Evolutionary conservation across 192 early-diverging fungal genomes (phyloP), one percentile per base, ranked within the genome.

Genomic region (Piromyces sp.): DNA sequence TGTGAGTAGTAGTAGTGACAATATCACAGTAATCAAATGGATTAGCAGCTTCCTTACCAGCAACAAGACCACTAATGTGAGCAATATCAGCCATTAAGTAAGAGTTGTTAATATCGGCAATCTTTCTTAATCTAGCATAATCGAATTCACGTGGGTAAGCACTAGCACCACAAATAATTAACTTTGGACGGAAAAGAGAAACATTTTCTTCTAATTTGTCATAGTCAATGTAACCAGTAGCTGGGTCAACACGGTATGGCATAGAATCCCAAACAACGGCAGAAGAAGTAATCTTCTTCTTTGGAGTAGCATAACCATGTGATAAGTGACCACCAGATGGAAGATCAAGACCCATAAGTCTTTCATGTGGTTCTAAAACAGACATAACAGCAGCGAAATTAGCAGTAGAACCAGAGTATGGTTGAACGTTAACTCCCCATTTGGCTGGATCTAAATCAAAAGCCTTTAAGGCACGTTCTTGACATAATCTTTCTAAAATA

Each of bases 391-490:
- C 96, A 30, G 96, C 93, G 88, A 99, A 99, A 91, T 99, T 99
- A 87, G 98, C 98, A 78, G 98, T 98, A 58, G 92, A 93, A 87
- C 88, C 98, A 84, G 98, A 99, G 92, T 99, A 99, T 80, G 98
- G 95, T 90, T 99, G 98, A 79, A 99, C 98, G 84, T 99, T 99
- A 85, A 98, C 98, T 82, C 98, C 98, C 98, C 98, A 99, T 85
- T 97, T 91, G 33, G 86, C 88, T 33, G 95, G 83, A 84, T 93
- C 92, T 79, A 99, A 91, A 85, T 91, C 88, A 88, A 98, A 99
- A 31, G 97, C 98, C 80, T 88, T 91, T 30, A 99, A 90, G 31
- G 98, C 98, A 85, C 98, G 95, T 88, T 94, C 88, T 82, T 95
- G 95, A 91, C 98, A 99, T 80, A 99, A 88, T 82, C 93, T 91